A percentile compares a stretch with the other conserved stretches of the same genome.
phyloP scores from a whole-genome alignment of 192 early-diverging fungal species.

The Bifiguratus adelaidae region DNA sequence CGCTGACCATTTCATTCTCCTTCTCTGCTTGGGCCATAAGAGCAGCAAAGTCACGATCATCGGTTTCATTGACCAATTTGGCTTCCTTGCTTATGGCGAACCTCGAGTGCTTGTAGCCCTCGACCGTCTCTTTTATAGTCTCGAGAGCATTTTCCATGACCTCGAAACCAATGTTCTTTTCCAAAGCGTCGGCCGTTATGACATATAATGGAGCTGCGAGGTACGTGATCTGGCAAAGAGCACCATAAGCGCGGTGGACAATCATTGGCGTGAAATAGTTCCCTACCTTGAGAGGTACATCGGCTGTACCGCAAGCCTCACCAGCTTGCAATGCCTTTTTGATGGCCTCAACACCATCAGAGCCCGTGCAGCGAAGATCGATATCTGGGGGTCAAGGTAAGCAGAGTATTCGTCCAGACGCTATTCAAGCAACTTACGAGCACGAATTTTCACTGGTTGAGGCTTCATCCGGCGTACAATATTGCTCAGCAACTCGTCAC shows the following conservation, averaged over 20 bases:
- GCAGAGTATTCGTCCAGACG: neutral
- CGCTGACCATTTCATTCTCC: constrained; percentile 87
- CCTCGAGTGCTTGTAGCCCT: constrained; percentile 49
- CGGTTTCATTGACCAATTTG: constrained; percentile 79
- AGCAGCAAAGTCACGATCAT: constrained; percentile 88
- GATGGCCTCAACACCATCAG: constrained; percentile 95
- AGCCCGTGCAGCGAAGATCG: constrained; percentile 86
- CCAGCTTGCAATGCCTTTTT: constrained; percentile 81
- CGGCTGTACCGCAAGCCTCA: constrained; percentile 66
- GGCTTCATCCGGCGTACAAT: constrained; percentile 91
- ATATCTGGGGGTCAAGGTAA: constrained; percentile 48
- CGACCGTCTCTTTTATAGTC: constrained; percentile 71
- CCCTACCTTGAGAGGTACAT: constrained; percentile 71
- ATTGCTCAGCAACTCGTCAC: constrained; percentile 67
- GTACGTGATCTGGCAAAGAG: too few relatives aligned
- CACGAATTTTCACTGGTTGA: constrained; percentile 91
- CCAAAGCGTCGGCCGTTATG: constrained; percentile 73
- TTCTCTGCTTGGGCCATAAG: constrained; percentile 81
- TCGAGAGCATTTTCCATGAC: constrained; percentile 82
- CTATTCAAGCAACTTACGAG: constrained; percentile 30
- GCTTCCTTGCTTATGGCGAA: constrained; percentile 85
- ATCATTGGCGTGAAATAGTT: constrained; percentile 58
- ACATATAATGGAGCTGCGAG: constrained; percentile 94
- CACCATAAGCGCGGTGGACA: constrained; percentile 67
- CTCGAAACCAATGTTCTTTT: constrained; percentile 77